These are phyloP conservation scores for Oxyria digyna DNA, from an alignment of 148 eudicot species.

Conservation along the genomic window DNA sequence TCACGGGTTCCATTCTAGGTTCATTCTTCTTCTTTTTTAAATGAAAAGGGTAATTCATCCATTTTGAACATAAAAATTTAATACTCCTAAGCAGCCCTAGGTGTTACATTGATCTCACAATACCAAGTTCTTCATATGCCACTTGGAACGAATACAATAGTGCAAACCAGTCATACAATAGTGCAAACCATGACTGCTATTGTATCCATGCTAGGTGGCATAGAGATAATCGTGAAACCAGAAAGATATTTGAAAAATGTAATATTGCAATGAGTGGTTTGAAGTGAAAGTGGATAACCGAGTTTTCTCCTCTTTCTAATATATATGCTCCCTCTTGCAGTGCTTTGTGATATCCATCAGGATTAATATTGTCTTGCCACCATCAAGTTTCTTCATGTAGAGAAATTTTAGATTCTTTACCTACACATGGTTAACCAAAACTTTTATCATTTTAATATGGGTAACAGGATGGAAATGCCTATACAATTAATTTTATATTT, in stretches of 20 bases:
- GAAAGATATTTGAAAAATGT: too few relatives aligned
- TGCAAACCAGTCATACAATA: too few relatives aligned
- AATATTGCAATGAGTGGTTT: background rate
- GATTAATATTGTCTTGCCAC: background rate
- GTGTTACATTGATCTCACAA: too few relatives aligned
- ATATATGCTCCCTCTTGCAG: background rate
- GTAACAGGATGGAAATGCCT: slow-evolving; percentile 4
- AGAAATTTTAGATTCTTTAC: background rate
- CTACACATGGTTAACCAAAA: background rate
- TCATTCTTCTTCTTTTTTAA: background rate
- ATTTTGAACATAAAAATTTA: too few relatives aligned
- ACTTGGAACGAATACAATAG: too few relatives aligned
- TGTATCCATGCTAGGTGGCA: too few relatives aligned
- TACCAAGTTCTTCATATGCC: too few relatives aligned
- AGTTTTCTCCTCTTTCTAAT: background rate
- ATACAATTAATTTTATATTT: background rate
- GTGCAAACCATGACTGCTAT: too few relatives aligned
- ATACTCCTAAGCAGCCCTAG: too few relatives aligned
- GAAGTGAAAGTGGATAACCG: background rate
- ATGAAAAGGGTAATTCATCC: too few relatives aligned
- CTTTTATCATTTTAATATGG: background rate
- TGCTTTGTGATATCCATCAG: background rate
- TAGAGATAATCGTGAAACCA: too few relatives aligned
- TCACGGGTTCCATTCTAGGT: background rate
- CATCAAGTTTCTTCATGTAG: background rate